Evolutionary conservation across 306 rosid species (phyloP).

Genomic region (Medicago truncatula): MtrunA17r5.0-ANR NC_053046.1:7943501-7944000

Average conservation of each 20-base stretch:
- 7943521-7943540: constrained; percentile 69
- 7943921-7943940: constrained; percentile 95
- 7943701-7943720: constrained; percentile 7
- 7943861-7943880: constrained; percentile 37
- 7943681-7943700: not conserved
- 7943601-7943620: constrained; percentile 57
- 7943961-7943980: not conserved
- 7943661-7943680: not conserved
- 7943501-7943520: constrained; percentile 74
- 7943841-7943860: constrained; percentile 45
- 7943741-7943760: constrained; percentile 64
- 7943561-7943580: constrained; percentile 92
- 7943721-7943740: constrained; percentile 5
- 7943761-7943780: constrained; percentile 62
- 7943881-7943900: constrained; percentile 48
- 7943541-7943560: constrained; percentile 81
- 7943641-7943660: constrained; percentile 1
- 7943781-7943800: constrained; percentile 69
- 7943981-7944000: constrained; percentile 1
- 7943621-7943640: constrained; percentile 64
- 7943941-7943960: constrained; percentile 54
- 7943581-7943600: constrained; percentile 65
- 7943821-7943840: constrained; percentile 53
- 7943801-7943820: constrained; percentile 60
- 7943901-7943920: constrained; percentile 74